Percentiles rank a stretch among this genome's conserved stretches.
These are phyloP conservation scores for Bullera alba DNA, from an alignment of 768 basidiomycete species.

Conservation along the genomic window DNA sequence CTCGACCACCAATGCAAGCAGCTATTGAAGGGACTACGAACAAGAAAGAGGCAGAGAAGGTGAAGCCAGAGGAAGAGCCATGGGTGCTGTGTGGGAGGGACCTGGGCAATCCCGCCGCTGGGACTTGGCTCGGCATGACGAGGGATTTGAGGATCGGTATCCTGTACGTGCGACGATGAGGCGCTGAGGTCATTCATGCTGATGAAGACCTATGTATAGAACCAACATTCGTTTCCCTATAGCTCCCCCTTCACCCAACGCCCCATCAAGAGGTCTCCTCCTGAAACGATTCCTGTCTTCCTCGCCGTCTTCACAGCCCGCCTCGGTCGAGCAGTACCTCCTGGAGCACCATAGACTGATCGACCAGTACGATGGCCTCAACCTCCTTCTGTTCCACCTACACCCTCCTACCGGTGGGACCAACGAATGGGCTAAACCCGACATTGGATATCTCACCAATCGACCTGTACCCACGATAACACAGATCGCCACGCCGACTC, in stretches of 20 bases:
- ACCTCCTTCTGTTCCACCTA: constrained; percentile 42
- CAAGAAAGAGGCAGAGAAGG: background rate
- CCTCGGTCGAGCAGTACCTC: constrained; percentile 24
- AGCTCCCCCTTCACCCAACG: constrained; percentile 7
- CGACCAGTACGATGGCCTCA: constrained; percentile 45
- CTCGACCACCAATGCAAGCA: background rate
- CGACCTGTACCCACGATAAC: constrained; percentile 21
- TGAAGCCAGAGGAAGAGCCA: background rate
- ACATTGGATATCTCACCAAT: constrained; percentile 32
- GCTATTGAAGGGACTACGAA: background rate
- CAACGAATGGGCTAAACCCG: background rate
- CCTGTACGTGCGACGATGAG: constrained; percentile 20
- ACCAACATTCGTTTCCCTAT: constrained; percentile 23
- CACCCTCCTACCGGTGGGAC: background rate
- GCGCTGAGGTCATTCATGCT: background rate
- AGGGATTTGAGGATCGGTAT: constrained; percentile 26
- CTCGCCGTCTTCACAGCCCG: background rate
- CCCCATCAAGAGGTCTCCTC: constrained; percentile 40
- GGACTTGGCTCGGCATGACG: constrained; percentile 48
- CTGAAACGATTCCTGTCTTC: constrained; percentile 35
- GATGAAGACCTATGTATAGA: constrained; percentile 1
- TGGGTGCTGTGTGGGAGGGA: constrained; percentile 40
- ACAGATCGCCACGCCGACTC: background rate
- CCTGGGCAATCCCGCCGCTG: constrained; percentile 29
- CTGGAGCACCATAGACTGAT: constrained; percentile 7